Evolutionary conservation across 768 basidiomycete genomes (phyloP).

Genomic region (Tylopilus felleus): DNA sequence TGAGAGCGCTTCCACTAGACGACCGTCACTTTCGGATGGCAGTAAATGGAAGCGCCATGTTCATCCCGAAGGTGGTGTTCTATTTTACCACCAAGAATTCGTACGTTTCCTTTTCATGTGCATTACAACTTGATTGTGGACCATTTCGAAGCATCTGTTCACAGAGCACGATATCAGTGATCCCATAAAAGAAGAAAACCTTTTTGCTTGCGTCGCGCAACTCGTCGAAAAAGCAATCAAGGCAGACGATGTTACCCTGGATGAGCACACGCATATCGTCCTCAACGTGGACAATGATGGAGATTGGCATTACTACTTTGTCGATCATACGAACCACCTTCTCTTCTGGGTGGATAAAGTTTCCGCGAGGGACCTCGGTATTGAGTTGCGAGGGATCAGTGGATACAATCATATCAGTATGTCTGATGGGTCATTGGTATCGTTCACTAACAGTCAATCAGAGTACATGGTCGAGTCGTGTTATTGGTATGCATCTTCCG

Average conservation of each 20-base stretch:
- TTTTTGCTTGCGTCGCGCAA: constrained; percentile 2
- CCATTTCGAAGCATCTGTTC: constrained; percentile 10
- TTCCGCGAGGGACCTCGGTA: not conserved
- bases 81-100: constrained; percentile 15
- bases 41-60: constrained; percentile 8
- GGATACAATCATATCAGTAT: constrained; percentile 12
- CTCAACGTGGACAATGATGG: constrained; percentile 3
- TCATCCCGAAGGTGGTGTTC: constrained; percentile 12
- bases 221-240: constrained; percentile 6
- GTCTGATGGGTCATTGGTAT: not conserved
- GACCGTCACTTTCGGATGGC: not conserved
- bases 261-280: constrained; percentile 11
- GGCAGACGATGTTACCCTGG: not conserved
- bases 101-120: not conserved
- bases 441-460: not conserved
- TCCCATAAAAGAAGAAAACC: not conserved
- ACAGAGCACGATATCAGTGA: constrained; percentile 10
- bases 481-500: constrained; percentile 11
- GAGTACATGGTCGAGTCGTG: constrained; percentile 11
- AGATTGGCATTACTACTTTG: constrained; percentile 16
- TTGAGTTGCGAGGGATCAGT: constrained; percentile 6
- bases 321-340: constrained; percentile 14
- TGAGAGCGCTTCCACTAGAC: not conserved
- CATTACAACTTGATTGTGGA: not conserved
- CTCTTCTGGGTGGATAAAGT: constrained; percentile 16